These are phyloP conservation scores for Spergularia marina DNA, from an alignment of 148 eudicot genomes.

Conservation along the genomic window DNA sequence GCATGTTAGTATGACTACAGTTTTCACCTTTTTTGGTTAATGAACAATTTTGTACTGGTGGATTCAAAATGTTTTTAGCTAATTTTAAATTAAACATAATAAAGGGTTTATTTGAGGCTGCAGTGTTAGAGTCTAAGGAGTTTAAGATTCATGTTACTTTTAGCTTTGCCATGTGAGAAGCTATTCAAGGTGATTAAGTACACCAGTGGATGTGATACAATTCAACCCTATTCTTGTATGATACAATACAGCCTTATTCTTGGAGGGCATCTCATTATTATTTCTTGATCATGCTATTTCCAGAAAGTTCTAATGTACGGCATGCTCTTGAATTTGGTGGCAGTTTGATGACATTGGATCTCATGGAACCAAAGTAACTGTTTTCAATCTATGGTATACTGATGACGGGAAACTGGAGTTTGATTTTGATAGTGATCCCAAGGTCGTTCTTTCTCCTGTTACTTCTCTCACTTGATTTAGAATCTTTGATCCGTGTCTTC, in stretches of 20 bases:
- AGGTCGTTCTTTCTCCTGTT: slow-evolving; percentile 43
- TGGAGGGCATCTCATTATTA: neutral
- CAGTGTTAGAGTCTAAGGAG: neutral
- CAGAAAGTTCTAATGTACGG: neutral
- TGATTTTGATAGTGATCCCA: slow-evolving; percentile 72
- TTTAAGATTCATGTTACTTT: neutral
- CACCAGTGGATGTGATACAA: too few species aligned
- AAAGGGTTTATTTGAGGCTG: neutral
- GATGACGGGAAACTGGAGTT: slow-evolving; percentile 72
- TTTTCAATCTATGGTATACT: slow-evolving; percentile 78
- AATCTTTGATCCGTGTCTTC: neutral
- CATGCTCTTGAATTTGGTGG: slow-evolving; percentile 30
- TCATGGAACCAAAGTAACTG: slow-evolving; percentile 78
- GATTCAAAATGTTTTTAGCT: too few species aligned
- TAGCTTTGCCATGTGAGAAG: neutral
- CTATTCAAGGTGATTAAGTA: neutral
- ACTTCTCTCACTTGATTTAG: neutral
- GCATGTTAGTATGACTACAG: too few species aligned
- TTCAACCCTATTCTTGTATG: too few species aligned
- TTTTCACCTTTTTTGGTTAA: too few species aligned
- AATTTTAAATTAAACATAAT: too few species aligned
- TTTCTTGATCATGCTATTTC: slow-evolving; percentile 2
- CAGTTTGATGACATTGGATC: slow-evolving; percentile 75
- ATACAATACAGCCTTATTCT: neutral
- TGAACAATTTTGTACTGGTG: too few species aligned